Percentiles rank a stretch among this genome's conserved stretches.
Evolutionary conservation across 2,329 filamentous ascomycete genomes (phyloP).

Genomic region (Chaetomiaceae sp.): DNA sequence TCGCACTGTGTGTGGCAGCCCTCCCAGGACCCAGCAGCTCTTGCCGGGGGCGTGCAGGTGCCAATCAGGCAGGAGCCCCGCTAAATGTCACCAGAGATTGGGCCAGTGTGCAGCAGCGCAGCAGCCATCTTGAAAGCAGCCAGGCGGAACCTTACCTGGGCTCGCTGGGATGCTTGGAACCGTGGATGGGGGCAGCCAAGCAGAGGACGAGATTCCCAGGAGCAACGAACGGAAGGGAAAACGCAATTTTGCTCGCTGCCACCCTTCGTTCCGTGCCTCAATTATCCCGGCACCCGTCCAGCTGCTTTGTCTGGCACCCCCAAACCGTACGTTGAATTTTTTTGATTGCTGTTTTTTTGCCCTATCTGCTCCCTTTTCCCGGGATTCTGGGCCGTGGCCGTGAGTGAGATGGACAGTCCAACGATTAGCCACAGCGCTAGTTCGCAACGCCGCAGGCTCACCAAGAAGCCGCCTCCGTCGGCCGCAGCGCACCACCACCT

Average conservation of each 20-base stretch:
- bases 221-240: slow-evolving; percentile 22
- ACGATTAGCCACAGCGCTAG: slow-evolving; percentile 33
- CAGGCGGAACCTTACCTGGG: slow-evolving; percentile 12
- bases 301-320: slow-evolving; percentile 17
- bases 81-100: slow-evolving; percentile 8
- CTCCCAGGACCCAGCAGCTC: neutral
- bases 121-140: slow-evolving; percentile 10
- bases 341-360: slow-evolving; percentile 3
- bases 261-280: slow-evolving; percentile 23
- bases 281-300: slow-evolving; percentile 21
- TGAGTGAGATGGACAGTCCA: slow-evolving; percentile 24
- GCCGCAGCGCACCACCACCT: slow-evolving; percentile 40
- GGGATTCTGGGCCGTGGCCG: slow-evolving; percentile 8
- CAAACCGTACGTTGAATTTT: slow-evolving; percentile 20
- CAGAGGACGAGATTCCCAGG: slow-evolving; percentile 22
- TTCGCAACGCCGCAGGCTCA: slow-evolving; percentile 55
- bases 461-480: slow-evolving; percentile 59
- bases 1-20: slow-evolving; percentile 12
- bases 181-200: too few species aligned
- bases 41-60: slow-evolving; percentile 6
- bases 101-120: slow-evolving; percentile 12
- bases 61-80: slow-evolving; percentile 12
- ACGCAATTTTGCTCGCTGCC: slow-evolving; percentile 25
- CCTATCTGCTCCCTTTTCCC: slow-evolving; percentile 3
- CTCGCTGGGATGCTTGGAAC: neutral